These are phyloP conservation scores for Neopestalotiopsis clavispora DNA, from an alignment of 2,329 filamentous ascomycete genomes.

Conservation along the genomic window DNA sequence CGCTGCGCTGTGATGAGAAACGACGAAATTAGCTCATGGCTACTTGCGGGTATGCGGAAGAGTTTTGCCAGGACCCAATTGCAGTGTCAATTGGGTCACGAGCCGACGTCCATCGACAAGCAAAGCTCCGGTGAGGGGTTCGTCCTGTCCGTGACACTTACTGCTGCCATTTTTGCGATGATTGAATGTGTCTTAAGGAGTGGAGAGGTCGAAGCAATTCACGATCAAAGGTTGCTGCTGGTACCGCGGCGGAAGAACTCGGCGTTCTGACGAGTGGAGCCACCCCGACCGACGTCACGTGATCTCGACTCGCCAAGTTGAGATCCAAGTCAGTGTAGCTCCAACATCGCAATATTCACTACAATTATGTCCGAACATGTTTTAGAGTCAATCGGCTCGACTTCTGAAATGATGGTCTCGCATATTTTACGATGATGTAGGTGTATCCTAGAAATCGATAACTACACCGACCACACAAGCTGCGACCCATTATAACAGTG, in stretches of 20 bases:
- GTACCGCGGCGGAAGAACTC: slow-evolving; percentile 47
- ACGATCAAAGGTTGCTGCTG: slow-evolving; percentile 47
- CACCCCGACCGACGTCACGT: slow-evolving; percentile 4
- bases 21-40: slow-evolving; percentile 60
- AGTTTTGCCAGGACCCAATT: slow-evolving; percentile 19
- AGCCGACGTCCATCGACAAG: slow-evolving; percentile 8
- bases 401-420: too few relatives aligned
- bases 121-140: slow-evolving; percentile 4
- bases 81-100: slow-evolving; percentile 29
- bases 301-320: slow-evolving; percentile 17
- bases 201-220: slow-evolving; percentile 54
- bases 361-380: too few relatives aligned
- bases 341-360: neutral
- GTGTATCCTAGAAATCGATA: too few relatives aligned
- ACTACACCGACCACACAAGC: too few relatives aligned
- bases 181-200: slow-evolving; percentile 48
- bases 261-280: slow-evolving; percentile 6
- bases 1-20: slow-evolving; percentile 75
- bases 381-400: too few relatives aligned
- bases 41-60: slow-evolving; percentile 7
- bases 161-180: slow-evolving; percentile 70
- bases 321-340: neutral
- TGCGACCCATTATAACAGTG: too few relatives aligned
- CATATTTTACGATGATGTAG: too few relatives aligned
- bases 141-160: slow-evolving; percentile 52